Conservation (phyloP, 345 rosid species). For the Rhizophora apiculata region DNA sequence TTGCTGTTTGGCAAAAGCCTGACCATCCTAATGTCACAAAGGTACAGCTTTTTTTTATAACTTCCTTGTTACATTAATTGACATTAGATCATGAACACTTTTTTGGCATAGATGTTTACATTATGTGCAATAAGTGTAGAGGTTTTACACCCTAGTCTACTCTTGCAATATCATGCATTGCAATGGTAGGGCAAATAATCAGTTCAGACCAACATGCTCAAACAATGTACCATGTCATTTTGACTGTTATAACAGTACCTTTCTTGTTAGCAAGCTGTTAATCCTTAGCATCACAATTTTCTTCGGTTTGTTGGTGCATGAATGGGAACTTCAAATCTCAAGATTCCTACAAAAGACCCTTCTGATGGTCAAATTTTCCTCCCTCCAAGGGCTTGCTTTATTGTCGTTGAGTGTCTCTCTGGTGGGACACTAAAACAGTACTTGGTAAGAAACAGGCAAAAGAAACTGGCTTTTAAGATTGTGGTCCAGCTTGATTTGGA, state of each 20-base stretch:
- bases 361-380: constrained; percentile 32
- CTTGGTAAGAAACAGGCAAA: constrained; percentile 62
- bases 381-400: constrained; percentile 81
- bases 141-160: not conserved
- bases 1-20: constrained; percentile 95
- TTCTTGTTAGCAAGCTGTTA: not conserved
- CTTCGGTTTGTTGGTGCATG: constrained; percentile 91
- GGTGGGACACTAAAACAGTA: constrained; percentile 82
- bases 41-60: constrained; percentile 33
- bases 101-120: not conserved
- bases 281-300: not conserved
- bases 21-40: constrained; percentile 88
- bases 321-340: constrained; percentile 85
- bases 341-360: constrained; percentile 46
- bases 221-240: not conserved
- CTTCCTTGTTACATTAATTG: constrained; percentile 6
- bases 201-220: not conserved
- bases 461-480: constrained; percentile 68
- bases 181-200: not conserved
- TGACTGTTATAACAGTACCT: not conserved
- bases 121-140: constrained; percentile 1
- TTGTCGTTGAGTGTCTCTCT: constrained; percentile 78
- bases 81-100: not conserved
- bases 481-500: constrained; percentile 86
- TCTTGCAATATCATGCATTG: not conserved